phyloP scores from a whole-genome alignment of 2,329 filamentous ascomycete species.

The Scleromitrula shiraiana region DNA sequence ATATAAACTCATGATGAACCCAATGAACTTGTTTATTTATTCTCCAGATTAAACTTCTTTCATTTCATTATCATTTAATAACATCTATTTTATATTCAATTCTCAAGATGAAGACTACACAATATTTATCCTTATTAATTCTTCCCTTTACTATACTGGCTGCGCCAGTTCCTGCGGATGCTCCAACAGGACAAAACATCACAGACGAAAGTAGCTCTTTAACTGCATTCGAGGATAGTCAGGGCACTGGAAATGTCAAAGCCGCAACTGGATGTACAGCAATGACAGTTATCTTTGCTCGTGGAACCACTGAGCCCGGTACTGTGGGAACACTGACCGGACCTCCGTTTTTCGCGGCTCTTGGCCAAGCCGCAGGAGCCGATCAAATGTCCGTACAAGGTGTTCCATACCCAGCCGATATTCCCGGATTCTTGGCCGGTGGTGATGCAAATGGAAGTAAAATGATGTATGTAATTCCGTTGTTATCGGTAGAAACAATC shows the following conservation, averaged over 20 bases:
- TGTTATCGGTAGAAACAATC: neutral
- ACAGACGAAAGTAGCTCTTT: too few relatives aligned
- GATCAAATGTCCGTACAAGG: constrained; percentile 41
- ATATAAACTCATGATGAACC: neutral
- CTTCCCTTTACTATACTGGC: neutral
- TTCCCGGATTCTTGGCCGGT: constrained; percentile 38
- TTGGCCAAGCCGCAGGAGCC: constrained; percentile 35
- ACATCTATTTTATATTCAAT: neutral
- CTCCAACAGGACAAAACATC: too few relatives aligned
- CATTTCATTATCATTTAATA: neutral
- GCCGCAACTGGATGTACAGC: constrained; percentile 13
- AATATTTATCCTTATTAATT: constrained; percentile 2
- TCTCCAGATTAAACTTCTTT: neutral
- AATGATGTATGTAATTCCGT: constrained; percentile 30
- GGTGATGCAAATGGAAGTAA: constrained; percentile 37
- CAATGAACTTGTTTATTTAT: neutral
- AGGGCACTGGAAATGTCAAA: neutral
- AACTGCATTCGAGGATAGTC: neutral
- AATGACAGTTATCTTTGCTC: constrained; percentile 24
- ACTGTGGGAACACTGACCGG: constrained; percentile 20
- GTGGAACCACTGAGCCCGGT: constrained; percentile 22
- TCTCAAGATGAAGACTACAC: constrained; percentile 4
- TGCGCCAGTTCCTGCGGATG: neutral
- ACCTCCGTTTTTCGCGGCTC: constrained; percentile 24
- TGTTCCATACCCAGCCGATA: constrained; percentile 42